Conservation (phyloP, 1,284 basidiomycete genomes). For the Microbotryomycetes sp. region DNA sequence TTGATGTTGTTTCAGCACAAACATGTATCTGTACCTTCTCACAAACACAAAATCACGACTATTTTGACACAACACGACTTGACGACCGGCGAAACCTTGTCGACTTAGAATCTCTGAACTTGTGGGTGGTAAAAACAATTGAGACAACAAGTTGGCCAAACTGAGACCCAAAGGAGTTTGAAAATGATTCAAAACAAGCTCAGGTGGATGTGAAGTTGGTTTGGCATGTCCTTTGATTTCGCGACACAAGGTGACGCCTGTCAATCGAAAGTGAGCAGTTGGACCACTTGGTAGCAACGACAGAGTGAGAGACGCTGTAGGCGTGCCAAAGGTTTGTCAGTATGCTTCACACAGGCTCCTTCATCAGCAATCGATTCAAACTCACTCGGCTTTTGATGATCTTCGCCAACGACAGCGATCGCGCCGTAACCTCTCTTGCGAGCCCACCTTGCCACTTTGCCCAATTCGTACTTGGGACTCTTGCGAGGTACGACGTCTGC, state of each 20-base stretch:
- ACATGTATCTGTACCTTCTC: constrained; percentile 52
- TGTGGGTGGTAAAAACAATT: constrained; percentile 87
- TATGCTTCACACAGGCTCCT: neutral
- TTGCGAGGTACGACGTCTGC: constrained; percentile 86
- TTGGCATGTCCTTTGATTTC: constrained; percentile 90
- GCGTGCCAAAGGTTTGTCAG: neutral
- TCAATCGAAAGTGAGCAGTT: constrained; percentile 92
- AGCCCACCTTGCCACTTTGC: constrained; percentile 89
- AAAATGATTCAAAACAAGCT: constrained; percentile 93
- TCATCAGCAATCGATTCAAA: constrained; percentile 28
- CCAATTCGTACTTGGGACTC: constrained; percentile 89
- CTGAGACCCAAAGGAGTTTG: constrained; percentile 88
- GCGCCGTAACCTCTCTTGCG: constrained; percentile 80
- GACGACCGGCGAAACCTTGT: constrained; percentile 56
- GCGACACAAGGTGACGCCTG: constrained; percentile 76
- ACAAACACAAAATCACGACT: constrained; percentile 98
- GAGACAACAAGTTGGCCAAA: constrained; percentile 90
- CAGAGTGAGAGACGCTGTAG: constrained; percentile 79
- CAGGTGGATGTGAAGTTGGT: constrained; percentile 86
- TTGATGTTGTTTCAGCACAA: constrained; percentile 31
- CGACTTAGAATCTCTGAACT: constrained; percentile 60
- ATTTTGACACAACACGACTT: constrained; percentile 96
- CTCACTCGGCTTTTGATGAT: constrained; percentile 74
- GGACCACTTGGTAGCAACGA: constrained; percentile 87
- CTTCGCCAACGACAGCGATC: constrained; percentile 88